A percentile compares a stretch with the other conserved stretches of the same genome.
These are phyloP conservation scores for Salix purpurea DNA, from an alignment of 345 rosid genomes.

Conservation along the genomic window DNA sequence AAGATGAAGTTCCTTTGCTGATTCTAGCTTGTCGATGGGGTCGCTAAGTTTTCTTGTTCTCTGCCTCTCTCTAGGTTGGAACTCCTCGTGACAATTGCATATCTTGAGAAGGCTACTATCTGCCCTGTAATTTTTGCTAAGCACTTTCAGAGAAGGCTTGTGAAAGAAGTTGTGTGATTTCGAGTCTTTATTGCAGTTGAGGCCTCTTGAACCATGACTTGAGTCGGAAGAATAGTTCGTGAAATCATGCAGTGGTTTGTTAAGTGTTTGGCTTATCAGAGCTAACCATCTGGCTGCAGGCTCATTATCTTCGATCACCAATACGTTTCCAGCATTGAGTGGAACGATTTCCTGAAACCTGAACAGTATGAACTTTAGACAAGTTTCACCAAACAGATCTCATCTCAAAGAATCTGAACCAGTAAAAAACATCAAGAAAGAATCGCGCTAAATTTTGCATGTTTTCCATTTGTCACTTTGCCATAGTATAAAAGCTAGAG, in stretches of 20 bases:
- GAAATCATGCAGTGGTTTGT: constrained; percentile 43
- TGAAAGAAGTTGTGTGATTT: constrained; percentile 58
- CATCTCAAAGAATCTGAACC: not conserved
- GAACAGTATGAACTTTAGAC: constrained; percentile 1
- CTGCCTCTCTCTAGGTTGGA: constrained; percentile 30
- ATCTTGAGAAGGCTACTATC: constrained; percentile 66
- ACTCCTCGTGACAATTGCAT: constrained; percentile 63
- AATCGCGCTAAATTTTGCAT: not conserved
- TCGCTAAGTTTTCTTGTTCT: constrained; percentile 45
- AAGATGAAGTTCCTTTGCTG: constrained; percentile 22
- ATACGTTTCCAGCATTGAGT: constrained; percentile 86
- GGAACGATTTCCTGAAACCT: constrained; percentile 99
- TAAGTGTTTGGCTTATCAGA: constrained; percentile 75
- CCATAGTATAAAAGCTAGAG: not conserved
- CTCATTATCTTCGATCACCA: constrained; percentile 87
- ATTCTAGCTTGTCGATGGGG: constrained; percentile 30
- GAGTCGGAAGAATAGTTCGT: constrained; percentile 30
- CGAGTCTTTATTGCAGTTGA: constrained; percentile 35
- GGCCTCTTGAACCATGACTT: constrained; percentile 26
- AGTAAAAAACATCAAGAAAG: not conserved
- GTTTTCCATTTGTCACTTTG: not conserved
- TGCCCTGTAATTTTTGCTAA: constrained; percentile 58
- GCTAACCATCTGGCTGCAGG: constrained; percentile 95
- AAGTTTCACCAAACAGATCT: not conserved
- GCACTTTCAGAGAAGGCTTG: constrained; percentile 69